Conservation (phyloP, 1,139 yeast species). For the Taiozyma sp. region DNA sequence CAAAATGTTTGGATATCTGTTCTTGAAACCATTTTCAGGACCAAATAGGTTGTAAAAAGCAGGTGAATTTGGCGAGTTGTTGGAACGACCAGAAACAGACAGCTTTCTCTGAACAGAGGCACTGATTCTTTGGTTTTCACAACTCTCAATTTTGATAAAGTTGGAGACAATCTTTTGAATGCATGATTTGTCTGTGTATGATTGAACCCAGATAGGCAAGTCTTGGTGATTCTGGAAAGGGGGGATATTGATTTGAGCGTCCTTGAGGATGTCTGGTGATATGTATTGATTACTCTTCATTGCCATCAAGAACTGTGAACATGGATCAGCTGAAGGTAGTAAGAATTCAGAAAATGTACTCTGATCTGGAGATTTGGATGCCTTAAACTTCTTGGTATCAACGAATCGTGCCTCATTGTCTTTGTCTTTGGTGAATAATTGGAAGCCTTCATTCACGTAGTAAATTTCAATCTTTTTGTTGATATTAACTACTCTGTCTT, state of each 20-base stretch:
- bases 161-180: slow-evolving; percentile 32
- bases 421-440: slow-evolving; percentile 10
- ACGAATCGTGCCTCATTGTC: slow-evolving; percentile 2
- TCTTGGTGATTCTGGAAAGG: slow-evolving; percentile 21
- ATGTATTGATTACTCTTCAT: slow-evolving; percentile 15
- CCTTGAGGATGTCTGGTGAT: slow-evolving; percentile 1
- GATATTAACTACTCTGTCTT: slow-evolving; percentile 22
- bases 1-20: slow-evolving; percentile 74
- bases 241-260: slow-evolving; percentile 1
- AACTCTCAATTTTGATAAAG: slow-evolving; percentile 42
- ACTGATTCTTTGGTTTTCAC: slow-evolving; percentile 45
- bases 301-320: slow-evolving; percentile 17
- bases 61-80: slow-evolving; percentile 14
- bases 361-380: slow-evolving; percentile 6
- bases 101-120: slow-evolving; percentile 22
- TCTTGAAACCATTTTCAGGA: slow-evolving; percentile 38
- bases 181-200: slow-evolving; percentile 29
- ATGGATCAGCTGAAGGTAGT: slow-evolving; percentile 21
- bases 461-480: slow-evolving; percentile 27
- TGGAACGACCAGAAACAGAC: slow-evolving; percentile 18
- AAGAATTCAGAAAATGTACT: slow-evolving; percentile 16
- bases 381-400: slow-evolving; percentile 12
- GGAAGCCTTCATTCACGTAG: slow-evolving; percentile 37
- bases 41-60: slow-evolving; percentile 16
- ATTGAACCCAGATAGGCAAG: slow-evolving; percentile 46